These are phyloP conservation scores for Nannochloris sp. DNA, from an alignment of 139 green algal species.

Conservation along the genomic window DNA sequence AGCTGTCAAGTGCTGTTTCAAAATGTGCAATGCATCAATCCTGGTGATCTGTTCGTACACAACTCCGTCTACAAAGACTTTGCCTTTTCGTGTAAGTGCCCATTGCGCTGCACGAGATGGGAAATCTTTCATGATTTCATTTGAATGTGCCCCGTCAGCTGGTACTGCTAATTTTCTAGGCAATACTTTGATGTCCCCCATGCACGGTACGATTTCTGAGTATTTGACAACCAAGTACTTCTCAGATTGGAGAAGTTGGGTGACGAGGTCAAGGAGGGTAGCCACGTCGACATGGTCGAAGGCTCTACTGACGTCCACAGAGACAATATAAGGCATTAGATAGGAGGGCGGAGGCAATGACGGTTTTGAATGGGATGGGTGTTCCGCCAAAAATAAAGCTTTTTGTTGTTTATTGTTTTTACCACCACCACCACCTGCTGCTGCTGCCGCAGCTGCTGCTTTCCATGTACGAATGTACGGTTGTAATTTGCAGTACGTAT, in stretches of 20 bases:
- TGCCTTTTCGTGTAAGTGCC: slow-evolving; percentile 10
- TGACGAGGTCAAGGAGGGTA: slow-evolving; percentile 41
- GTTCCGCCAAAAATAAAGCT: too few relatives aligned
- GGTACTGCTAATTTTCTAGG: slow-evolving; percentile 12
- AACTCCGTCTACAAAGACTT: slow-evolving; percentile 30
- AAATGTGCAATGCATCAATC: slow-evolving; percentile 27
- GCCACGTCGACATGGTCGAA: slow-evolving; percentile 68
- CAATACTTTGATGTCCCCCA: slow-evolving; percentile 33
- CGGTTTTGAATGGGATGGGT: too few relatives aligned
- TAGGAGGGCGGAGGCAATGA: neutral
- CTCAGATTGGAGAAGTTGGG: slow-evolving; percentile 32
- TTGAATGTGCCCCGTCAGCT: neutral
- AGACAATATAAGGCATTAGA: slow-evolving; percentile 51
- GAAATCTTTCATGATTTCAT: slow-evolving; percentile 4
- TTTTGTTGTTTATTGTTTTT: too few relatives aligned
- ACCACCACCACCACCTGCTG: neutral
- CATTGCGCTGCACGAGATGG: neutral
- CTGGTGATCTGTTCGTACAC: slow-evolving; percentile 29
- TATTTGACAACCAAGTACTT: slow-evolving; percentile 58
- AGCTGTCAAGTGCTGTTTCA: slow-evolving; percentile 60
- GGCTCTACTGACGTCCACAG: slow-evolving; percentile 61
- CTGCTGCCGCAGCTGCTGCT: slow-evolving; percentile 6
- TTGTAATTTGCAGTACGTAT: slow-evolving; percentile 44
- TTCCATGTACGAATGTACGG: slow-evolving; percentile 49
- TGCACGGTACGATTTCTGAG: slow-evolving; percentile 36